phyloP scores from a whole-genome alignment of 176 grass and related monocot species.

The Themeda triandra region DNA sequence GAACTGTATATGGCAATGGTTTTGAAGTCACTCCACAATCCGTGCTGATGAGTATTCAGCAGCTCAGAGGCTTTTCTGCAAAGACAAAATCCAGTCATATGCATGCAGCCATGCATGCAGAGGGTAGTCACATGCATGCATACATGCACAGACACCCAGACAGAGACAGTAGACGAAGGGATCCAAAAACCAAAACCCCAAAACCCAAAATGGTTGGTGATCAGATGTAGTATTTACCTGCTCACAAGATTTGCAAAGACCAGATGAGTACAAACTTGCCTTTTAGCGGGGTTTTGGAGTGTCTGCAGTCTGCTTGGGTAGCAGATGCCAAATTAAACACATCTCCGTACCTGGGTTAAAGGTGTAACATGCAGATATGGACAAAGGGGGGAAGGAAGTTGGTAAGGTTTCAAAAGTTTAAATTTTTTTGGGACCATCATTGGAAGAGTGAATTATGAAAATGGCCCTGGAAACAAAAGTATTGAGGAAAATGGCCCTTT shows the following conservation, averaged over 20 bases:
- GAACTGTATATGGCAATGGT: too few relatives aligned
- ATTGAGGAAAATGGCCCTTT: too few relatives aligned
- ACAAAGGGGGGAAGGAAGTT: not conserved
- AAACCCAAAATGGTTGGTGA: too few relatives aligned
- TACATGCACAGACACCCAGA: not conserved
- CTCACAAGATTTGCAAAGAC: not conserved
- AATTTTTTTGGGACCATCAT: too few relatives aligned
- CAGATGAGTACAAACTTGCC: conserved; percentile 34
- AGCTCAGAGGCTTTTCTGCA: too few relatives aligned
- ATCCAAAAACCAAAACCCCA: too few relatives aligned
- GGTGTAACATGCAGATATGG: not conserved
- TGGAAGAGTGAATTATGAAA: too few relatives aligned
- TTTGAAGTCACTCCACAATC: not conserved
- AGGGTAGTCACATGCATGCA: conserved; percentile 15
- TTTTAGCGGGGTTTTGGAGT: conserved; percentile 25
- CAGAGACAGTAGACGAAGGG: too few relatives aligned
- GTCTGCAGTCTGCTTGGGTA: not conserved
- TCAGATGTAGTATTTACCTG: too few relatives aligned
- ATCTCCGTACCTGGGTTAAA: not conserved
- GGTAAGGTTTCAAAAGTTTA: conserved; percentile 3
- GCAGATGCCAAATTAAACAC: not conserved
- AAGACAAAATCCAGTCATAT: not conserved
- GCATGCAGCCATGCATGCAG: not conserved
- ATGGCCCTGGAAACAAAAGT: too few relatives aligned
- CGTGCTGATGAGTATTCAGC: not conserved